Conservation (phyloP, 1,284 basidiomycete species). For the Tausonia pullulans region DNA sequence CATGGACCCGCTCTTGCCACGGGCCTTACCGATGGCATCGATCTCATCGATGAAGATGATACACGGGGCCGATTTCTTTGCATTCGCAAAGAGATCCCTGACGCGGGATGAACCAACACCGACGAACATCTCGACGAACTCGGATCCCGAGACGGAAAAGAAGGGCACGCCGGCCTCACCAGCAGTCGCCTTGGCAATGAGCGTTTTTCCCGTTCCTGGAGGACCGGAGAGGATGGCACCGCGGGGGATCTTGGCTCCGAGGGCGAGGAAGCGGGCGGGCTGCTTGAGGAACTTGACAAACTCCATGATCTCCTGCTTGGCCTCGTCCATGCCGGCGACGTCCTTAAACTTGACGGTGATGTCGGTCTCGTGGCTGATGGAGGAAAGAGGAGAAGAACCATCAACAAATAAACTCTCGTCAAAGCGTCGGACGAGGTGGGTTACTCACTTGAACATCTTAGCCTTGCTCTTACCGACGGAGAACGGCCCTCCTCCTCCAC, state of each 20-base stretch:
- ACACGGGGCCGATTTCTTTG: slow-evolving; percentile 94
- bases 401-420: neutral
- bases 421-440: neutral
- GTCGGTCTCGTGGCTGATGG: slow-evolving; percentile 68
- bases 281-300: slow-evolving; percentile 99
- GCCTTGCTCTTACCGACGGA: slow-evolving; percentile 93
- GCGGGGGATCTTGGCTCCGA: slow-evolving; percentile 97
- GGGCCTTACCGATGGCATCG: slow-evolving; percentile 93
- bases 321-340: slow-evolving; percentile 98
- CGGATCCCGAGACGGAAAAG: slow-evolving; percentile 95
- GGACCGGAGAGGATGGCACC: slow-evolving; percentile 97
- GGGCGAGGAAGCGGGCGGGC: slow-evolving; percentile 82
- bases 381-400: neutral
- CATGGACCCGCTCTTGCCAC: slow-evolving; percentile 75
- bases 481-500: slow-evolving; percentile 62
- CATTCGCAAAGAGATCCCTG: slow-evolving; percentile 90
- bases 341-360: slow-evolving; percentile 90
- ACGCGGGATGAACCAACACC: slow-evolving; percentile 97
- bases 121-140: slow-evolving; percentile 99
- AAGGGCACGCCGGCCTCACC: slow-evolving; percentile 96
- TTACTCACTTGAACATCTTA: slow-evolving; percentile 66
- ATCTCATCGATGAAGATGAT: slow-evolving; percentile 99
- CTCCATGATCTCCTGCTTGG: slow-evolving; percentile 97
- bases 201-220: slow-evolving; percentile 96
- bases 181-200: slow-evolving; percentile 95